phyloP scores from a whole-genome alignment of 805 yeast species.

The Yamadazyma scolyti region DNA sequence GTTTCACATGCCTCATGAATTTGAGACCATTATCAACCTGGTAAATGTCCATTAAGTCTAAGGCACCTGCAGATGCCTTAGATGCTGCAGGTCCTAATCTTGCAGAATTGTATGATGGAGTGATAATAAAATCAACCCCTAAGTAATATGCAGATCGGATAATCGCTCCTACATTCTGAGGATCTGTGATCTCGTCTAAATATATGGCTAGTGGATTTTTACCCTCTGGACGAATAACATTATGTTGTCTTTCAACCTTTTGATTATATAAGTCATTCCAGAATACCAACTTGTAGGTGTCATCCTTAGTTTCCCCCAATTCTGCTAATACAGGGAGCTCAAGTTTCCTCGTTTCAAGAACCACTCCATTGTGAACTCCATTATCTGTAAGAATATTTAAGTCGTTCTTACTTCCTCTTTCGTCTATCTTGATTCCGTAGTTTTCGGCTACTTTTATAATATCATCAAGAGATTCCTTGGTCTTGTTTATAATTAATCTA shows the following conservation, averaged over 20 bases:
- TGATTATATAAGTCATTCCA: constrained; percentile 7
- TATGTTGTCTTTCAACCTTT: constrained; percentile 6
- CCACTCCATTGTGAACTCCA: constrained; percentile 80
- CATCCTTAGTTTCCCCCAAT: constrained; percentile 23
- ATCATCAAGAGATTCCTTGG: constrained; percentile 24
- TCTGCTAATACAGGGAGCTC: constrained; percentile 23
- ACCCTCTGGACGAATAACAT: constrained; percentile 17
- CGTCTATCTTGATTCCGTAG: constrained; percentile 33
- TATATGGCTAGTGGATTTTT: constrained; percentile 64
- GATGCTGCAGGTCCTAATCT: constrained; percentile 72
- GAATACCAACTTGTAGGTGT: constrained; percentile 5
- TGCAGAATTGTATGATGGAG: constrained; percentile 70
- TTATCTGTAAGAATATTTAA: constrained; percentile 58
- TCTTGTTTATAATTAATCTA: constrained; percentile 46
- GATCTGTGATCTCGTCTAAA: constrained; percentile 78
- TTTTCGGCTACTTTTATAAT: constrained; percentile 47
- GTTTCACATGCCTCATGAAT: constrained; percentile 55
- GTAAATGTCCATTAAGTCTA: constrained; percentile 67
- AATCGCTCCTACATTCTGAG: constrained; percentile 85
- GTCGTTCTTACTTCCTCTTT: constrained; percentile 43
- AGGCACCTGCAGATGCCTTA: constrained; percentile 82
- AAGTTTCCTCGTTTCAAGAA: constrained; percentile 61
- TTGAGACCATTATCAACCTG: constrained; percentile 54
- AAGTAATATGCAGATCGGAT: constrained; percentile 74
- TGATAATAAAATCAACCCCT: constrained; percentile 76